Base-by-base conservation (phyloP, 2,329 filamentous ascomycete genomes). In the Malbranchea zuffiana region DNA sequence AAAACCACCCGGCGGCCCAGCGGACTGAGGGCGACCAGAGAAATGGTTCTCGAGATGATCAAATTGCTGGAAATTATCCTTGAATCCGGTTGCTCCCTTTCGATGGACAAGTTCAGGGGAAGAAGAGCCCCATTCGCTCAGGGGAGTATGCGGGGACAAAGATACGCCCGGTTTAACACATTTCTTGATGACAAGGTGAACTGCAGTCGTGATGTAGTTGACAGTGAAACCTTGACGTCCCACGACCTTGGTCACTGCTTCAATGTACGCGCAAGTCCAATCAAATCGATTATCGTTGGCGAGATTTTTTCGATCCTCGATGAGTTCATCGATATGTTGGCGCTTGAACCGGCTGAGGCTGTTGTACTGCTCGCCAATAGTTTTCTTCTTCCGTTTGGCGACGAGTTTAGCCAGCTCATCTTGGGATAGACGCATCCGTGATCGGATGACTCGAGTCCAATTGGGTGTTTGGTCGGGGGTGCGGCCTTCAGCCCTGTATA, bases 201-300 rank as follows among this genome's bases (percentile, higher is more conserved):
- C 54, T 3, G 50, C 53, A 18, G 49, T 39, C 8, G 51, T 57
- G 17, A 58, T 52, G 11, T 53, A 53, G 31, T 54, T 50, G 7
- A 10, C 19, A 15, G 16, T 7, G 7, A 43, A 30, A n/a, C 47
- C 42, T 1, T 43, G 48, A 20, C 46, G 45, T 37, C 46, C 40
- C 26, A 50, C 47, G 37, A 52, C 52, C 16, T 53, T 46, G 37
- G 52, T 52, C 28, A 48, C 45, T 0, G 47, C 36, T 29, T 50
- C 53, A 16, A 56, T 49, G 42, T 60, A 61, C n/a, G 53, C 56
- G 32, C 50, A 59, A n/a, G 44, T 53, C 56, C 59, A 63, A 41
- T 57, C 50, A 11, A 55, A 57, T 3, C 47, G 45, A 11, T 47
- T 46, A 20, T 61, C 51, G 11, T 39, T 43, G 10, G 44, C 41